A percentile compares a stretch with the other conserved stretches of the same genome.
These are phyloP conservation scores for Rubroboletus pulcherrimus DNA, from an alignment of 768 basidiomycete species.

Conservation along the genomic window DNA sequence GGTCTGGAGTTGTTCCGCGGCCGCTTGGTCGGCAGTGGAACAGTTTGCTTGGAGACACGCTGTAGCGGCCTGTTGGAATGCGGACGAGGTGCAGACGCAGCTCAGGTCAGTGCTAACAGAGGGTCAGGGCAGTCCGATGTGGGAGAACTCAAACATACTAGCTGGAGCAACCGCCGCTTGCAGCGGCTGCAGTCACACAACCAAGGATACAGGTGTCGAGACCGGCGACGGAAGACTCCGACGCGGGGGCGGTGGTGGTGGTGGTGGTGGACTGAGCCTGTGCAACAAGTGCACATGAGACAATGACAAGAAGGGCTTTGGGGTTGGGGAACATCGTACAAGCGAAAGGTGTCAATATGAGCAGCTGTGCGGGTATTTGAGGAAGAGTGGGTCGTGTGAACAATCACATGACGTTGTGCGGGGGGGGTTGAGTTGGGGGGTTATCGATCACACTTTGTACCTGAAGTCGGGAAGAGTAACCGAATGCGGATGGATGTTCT, in stretches of 20 bases:
- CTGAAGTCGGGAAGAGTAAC: neutral
- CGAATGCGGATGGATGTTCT: neutral
- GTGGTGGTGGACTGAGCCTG: conserved; percentile 18
- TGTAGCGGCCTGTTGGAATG: conserved; percentile 35
- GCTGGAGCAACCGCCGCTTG: neutral
- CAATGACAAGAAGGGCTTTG: conserved; percentile 20
- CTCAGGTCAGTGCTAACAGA: conserved; percentile 33
- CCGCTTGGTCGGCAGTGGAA: conserved; percentile 24
- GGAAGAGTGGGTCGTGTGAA: conserved; percentile 13
- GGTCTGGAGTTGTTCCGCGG: conserved; percentile 32
- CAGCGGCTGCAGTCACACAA: conserved; percentile 6
- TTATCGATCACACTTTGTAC: neutral
- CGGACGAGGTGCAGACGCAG: conserved; percentile 38
- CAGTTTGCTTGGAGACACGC: conserved; percentile 37
- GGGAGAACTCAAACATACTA: conserved; percentile 8
- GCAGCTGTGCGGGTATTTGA: conserved; percentile 9
- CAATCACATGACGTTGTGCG: neutral
- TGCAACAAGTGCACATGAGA: conserved; percentile 15
- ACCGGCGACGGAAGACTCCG: conserved; percentile 4
- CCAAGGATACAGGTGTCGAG: conserved; percentile 4
- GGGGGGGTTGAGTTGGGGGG: no score
- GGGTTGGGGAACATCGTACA: conserved; percentile 15
- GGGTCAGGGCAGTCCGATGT: neutral
- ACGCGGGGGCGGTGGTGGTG: neutral
- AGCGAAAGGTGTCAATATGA: neutral